Evolutionary conservation across 2,329 filamentous ascomycete species (phyloP), one percentile per base, ranked within the genome.

Genomic region (Drechslerella dactyloides): DNA sequence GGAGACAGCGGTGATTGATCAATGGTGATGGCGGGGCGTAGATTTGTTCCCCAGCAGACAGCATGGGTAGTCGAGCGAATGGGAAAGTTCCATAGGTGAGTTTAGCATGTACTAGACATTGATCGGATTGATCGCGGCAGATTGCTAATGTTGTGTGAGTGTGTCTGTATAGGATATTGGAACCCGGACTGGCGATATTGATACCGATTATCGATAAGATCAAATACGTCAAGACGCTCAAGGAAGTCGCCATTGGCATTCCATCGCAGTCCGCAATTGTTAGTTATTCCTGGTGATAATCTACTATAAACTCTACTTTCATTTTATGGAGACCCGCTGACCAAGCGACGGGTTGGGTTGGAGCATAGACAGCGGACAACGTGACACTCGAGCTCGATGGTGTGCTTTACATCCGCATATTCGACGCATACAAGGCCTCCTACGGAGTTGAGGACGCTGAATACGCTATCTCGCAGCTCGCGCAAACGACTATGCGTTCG

Each of bases 61-160:
- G 94, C 94, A 80, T 99, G 94, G 94, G 93, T 99, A 69, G 94
- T 99, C 65, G 94, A 99, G 85, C 93, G 94, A 78, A 99, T 99
- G 94, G 94, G 94, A 77, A 94, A 93, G 81, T 99, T 96, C 83
- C 89, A 91, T 82, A 86, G 93, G 66, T 70, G 50, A 23, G 19
- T 15, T 27, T 11, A 40, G 15, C 37, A n/a, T 30, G 23, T n/a
- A n/a, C n/a, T n/a, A n/a, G n/a, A n/a, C n/a, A n/a, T n/a, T n/a
- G n/a, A n/a, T n/a, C n/a, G n/a, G n/a, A n/a, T n/a, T n/a, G n/a
- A n/a, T n/a, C n/a, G n/a, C n/a, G n/a, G n/a, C n/a, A n/a, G n/a
- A n/a, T n/a, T 23, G 17, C 11, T 51, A 7, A n/a, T 51, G 7
- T 27, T 23, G n/a, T 21, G 15, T 13, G 42, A 59, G 33, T 64